Base-by-base conservation (phyloP, 164 flowering plant species). In the Nymphaea thermarum region DNA sequence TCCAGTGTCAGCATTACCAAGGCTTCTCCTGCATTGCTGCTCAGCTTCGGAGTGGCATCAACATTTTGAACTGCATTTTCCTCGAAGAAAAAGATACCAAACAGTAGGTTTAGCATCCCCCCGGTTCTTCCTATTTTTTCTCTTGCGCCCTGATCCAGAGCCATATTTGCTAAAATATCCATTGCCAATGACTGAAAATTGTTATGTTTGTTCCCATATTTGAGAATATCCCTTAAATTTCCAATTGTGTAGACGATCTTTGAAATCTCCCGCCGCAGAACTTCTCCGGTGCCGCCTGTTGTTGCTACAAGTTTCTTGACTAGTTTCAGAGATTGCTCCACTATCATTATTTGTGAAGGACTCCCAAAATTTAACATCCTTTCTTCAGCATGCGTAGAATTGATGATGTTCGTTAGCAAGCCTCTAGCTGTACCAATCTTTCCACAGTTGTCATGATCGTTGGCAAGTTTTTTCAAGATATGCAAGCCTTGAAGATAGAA, bases 101-200 rank as follows among this genome's bases (percentile, higher is more conserved):
- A 73, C 65, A 94, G 64, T 66, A 79, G 89, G 72, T 79, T 89
- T 0, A 94, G 70, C 15, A 91, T 72, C 45, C 96, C 91, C 17
- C 98, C 98, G 2, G 98, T 94, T 60, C 86, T 78, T 17, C 97
- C 97, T 61, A 94, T 90, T 75, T 83, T 89, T 75, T 94, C 97
- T 14, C 87, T 87, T 44, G 93, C 93, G 17, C 87, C 87, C 66
- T 78, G 88, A 43, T 88, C 97, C 55, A 88, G 41, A 5, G 92
- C 95, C 71, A 94, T 74, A 72, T 80, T 83, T 6, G 89, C 87
- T 68, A 94, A 71, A 43, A 94, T 87, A 44, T 91, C 89, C 5
- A 90, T 88, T 18, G 87, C 87, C 43, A 88, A 72, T 67, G 78
- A 75, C 67, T 90, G 98, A 61, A 94, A 77, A 65, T 55, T 18